These are phyloP conservation scores for Pascua guehoae DNA, from an alignment of 1,284 basidiomycete genomes.

Conservation along the genomic window DNA sequence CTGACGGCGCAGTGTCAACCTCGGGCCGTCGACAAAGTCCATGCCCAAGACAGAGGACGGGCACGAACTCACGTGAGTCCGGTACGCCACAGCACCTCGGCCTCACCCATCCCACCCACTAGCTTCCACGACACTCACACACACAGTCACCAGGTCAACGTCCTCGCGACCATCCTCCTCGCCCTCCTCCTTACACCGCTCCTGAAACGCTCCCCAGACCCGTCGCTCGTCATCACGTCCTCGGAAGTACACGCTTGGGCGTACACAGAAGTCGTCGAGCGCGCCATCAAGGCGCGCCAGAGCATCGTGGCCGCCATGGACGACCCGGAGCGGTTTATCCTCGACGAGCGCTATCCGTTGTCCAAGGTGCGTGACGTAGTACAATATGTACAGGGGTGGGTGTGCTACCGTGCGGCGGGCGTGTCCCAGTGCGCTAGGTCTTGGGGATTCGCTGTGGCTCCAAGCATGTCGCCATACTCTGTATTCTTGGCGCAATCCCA, in stretches of 20 bases:
- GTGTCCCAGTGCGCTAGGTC: too few relatives aligned
- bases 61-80: conserved; percentile 15
- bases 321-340: conserved; percentile 8
- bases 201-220: conserved; percentile 4
- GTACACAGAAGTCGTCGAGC: not conserved
- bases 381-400: too few relatives aligned
- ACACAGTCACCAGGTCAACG: conserved; percentile 17
- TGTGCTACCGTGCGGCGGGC: too few relatives aligned
- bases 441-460: too few relatives aligned
- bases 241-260: conserved; percentile 18
- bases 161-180: conserved; percentile 21
- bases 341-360: conserved; percentile 12
- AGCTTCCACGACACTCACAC: too few relatives aligned
- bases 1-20: not conserved
- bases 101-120: conserved; percentile 7
- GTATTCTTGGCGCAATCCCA: too few relatives aligned
- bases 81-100: not conserved
- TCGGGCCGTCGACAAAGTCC: not conserved
- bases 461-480: too few relatives aligned
- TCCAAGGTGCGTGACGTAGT: conserved; percentile 25
- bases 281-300: not conserved
- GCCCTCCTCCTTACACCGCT: conserved; percentile 20
- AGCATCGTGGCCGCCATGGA: conserved; percentile 10
- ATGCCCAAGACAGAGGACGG: conserved; percentile 6
- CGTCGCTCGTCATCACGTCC: conserved; percentile 12